Base-by-base conservation (phyloP, 169 alveolate species). In the Perkinsus chesapeaki region DNA sequence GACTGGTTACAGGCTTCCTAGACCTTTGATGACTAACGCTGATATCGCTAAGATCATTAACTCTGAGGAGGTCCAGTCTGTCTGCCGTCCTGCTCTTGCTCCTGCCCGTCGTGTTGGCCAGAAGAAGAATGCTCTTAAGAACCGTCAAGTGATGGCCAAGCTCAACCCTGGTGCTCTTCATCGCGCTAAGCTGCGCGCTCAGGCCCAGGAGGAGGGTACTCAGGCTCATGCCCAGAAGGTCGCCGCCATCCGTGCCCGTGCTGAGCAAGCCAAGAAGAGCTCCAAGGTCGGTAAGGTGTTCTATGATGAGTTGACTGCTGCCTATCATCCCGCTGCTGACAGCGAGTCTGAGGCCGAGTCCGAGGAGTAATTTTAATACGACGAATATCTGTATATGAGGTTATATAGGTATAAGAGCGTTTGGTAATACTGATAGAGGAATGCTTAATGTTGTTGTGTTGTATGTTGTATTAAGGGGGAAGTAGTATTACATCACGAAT, bases 41-140 rank as follows among this genome's bases (percentile, higher is more conserved):
- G 99, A 99, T 94, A 95, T 99, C 92, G 97, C 99, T 82, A 98
- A 99, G 94, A 96, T 99, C 95, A 97, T 99, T 96, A 98, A 99
- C 97, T 97, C 99, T 91, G 98, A 98, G 48, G 98, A 98, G 95
- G 99, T 99, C 91, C 99, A 99, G 97, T 93, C 97, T 34, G 98
- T 97, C 94, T 96, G 98, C 93, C 96, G 98, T 94, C 98, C 98
- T 36, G 94, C 92, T 93, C 93, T 60, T 91, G 94, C 91, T 92
- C 96, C 95, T 48, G 94, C 95, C 92, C 95, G 94, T 92, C 92
- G 92, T 91, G 91, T 94, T 91, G 38, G 73, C 91, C 95, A 93
- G 93, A 48, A 95, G 92, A 94, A 94, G 91, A 96, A 96, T 92
- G 92, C 96, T 16, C 94, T 96, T 34, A 96, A 93, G 39, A 96